phyloP scores from a whole-genome alignment of 768 basidiomycete species.

The Suillus luteus region DNA sequence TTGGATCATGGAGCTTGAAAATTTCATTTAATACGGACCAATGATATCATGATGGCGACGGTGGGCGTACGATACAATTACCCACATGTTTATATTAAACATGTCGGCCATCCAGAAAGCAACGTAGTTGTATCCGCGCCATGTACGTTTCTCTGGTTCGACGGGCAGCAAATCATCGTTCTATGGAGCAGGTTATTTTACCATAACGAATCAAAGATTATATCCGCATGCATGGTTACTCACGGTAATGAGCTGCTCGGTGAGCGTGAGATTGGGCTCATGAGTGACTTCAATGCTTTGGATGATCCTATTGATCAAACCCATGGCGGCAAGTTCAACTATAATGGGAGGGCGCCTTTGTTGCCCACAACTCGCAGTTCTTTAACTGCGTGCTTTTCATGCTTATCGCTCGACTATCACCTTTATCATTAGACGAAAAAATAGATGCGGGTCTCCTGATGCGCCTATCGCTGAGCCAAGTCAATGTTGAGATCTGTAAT shows the following conservation, averaged over 20 bases:
- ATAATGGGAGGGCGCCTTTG: not conserved
- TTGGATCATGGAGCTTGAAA: conserved; percentile 57
- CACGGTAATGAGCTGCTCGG: conserved; percentile 61
- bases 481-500: not conserved
- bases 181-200: conserved; percentile 34
- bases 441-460: not conserved
- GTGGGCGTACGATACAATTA: conserved; percentile 55
- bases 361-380: not conserved
- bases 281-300: conserved; percentile 53
- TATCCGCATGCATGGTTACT: conserved; percentile 22
- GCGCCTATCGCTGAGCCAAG: not conserved
- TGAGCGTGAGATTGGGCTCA: conserved; percentile 52
- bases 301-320: conserved; percentile 25
- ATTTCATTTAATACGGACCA: not conserved
- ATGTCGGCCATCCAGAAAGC: conserved; percentile 81
- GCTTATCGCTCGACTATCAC: conserved; percentile 6
- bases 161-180: conserved; percentile 78
- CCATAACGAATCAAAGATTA: not conserved
- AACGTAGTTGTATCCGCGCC: conserved; percentile 66
- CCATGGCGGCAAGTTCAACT: conserved; percentile 21
- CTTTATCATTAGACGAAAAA: not conserved
- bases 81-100: conserved; percentile 83
- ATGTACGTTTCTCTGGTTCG: conserved; percentile 59
- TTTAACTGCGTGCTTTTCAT: not conserved
- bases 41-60: not conserved